Conservation (phyloP, 2,329 filamentous ascomycete species). For the Neospermospora avenae region DNA sequence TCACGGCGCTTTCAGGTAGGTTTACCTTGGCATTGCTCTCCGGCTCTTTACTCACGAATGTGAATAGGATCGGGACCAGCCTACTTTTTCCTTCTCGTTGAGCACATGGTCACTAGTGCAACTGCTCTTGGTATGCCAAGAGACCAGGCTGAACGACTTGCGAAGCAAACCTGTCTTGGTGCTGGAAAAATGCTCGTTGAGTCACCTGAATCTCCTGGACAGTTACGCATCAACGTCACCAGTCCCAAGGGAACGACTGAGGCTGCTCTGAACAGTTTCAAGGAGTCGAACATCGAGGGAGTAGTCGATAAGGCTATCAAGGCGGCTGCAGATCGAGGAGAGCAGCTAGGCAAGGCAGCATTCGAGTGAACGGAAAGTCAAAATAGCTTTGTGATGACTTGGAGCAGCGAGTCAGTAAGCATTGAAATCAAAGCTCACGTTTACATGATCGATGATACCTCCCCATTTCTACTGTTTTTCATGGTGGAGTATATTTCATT, state of each 20-base stretch:
- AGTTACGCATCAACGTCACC: conserved; percentile 9
- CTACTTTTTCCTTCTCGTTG: conserved; percentile 10
- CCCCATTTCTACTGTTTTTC: too few species aligned
- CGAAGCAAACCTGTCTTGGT: conserved; percentile 11
- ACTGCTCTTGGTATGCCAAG: conserved; percentile 6
- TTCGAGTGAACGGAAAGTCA: background rate
- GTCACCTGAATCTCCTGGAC: conserved; percentile 4
- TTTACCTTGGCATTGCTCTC: background rate
- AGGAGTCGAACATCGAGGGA: conserved; percentile 1
- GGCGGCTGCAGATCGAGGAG: conserved; percentile 7
- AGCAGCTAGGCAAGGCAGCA: conserved; percentile 5
- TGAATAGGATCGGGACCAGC: conserved; percentile 7
- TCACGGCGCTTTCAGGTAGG: conserved; percentile 10
- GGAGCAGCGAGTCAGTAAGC: too few species aligned
- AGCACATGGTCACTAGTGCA: conserved; percentile 10
- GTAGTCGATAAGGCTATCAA: conserved; percentile 8
- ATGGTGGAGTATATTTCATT: background rate
- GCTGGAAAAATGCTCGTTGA: conserved; percentile 10
- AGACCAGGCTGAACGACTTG: conserved; percentile 11
- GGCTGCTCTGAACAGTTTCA: conserved; percentile 10
- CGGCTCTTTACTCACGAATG: background rate
- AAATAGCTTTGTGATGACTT: background rate
- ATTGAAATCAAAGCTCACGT: too few species aligned
- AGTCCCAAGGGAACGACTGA: conserved; percentile 10
- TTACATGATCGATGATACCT: background rate